Evolutionary conservation across 441 rosid species (phyloP), one percentile per base, ranked within the genome.

Genomic region (Francoa sonchifolia): DNA sequence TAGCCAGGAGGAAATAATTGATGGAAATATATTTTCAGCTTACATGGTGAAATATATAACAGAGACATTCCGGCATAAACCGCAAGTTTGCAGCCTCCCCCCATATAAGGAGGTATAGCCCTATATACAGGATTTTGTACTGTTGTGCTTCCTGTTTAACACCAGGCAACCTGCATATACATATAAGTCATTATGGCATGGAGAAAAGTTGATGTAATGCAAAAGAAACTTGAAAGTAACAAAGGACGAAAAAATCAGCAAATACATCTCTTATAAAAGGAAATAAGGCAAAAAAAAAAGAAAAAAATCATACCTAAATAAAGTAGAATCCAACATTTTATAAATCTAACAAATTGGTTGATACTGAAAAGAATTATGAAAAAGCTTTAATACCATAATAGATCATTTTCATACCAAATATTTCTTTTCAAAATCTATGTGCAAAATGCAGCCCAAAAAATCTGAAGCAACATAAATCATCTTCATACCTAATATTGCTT

Each of bases 61-160:
- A 90, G 27, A 90, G 55, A 61, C 96, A 90, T 67, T 90, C 99
- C 18, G 96, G 87, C 93, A 90, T 73, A 58, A 85, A 74, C 69
- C 98, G 75, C 76, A 90, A 54, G 65, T 78, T 90, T 21, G 98
- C 93, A 35, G 98, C 96, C 63, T 90, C 98, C 36, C 98, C 98
- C 98, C 98, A 85, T 49, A 85, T 82, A 48, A 90, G 95, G 61
- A 90, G 93, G 76, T 85, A 76, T 59, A 90, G 98, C 50, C 76
- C 96, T 33, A 85, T 65, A 49, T 85, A 90, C 11, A 90, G 50
- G 41, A 88, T 72, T 70, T 90, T 85, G 58, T 77, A 70, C 46
- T 85, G 98, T 48, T 79, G 85, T 28, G 78, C 93, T 61, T 85
- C 94, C 58, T 69, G 77, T 54, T 79, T 77, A 57, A 63, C 83